Percentiles rank a stretch among this genome's conserved stretches.
phyloP scores from a whole-genome alignment of 1,139 yeast genomes.

The Kurtzmaniella natalensis region DNA sequence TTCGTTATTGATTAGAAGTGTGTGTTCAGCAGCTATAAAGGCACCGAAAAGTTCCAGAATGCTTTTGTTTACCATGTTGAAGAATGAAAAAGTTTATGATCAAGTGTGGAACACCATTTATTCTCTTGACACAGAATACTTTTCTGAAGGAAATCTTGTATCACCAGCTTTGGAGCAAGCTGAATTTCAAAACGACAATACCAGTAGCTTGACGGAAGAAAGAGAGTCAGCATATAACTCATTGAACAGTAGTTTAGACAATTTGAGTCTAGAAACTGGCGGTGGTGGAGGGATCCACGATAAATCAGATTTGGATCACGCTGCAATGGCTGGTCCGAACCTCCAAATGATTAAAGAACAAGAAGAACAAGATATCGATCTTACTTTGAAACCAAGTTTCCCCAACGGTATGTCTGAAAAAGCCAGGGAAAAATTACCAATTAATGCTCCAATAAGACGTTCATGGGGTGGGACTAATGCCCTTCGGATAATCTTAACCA shows the following conservation, averaged over 20 bases:
- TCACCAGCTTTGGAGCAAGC: constrained; percentile 8
- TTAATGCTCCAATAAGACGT: constrained; percentile 42
- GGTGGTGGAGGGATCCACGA: not conserved
- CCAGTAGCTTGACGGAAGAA: constrained; percentile 4
- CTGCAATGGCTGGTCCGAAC: too few relatives aligned
- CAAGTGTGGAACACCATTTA: constrained; percentile 28
- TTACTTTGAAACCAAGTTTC: constrained; percentile 34
- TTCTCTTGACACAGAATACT: constrained; percentile 25
- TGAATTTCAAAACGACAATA: constrained; percentile 10
- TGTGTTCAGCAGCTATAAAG: constrained; percentile 48
- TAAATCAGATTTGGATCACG: not conserved
- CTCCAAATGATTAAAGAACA: not conserved
- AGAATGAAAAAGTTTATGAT: constrained; percentile 40
- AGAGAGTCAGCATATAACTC: constrained; percentile 1
- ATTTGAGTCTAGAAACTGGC: not conserved
- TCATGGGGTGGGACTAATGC: constrained; percentile 64
- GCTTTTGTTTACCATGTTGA: constrained; percentile 48
- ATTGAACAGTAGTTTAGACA: not conserved
- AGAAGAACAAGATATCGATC: constrained; percentile 14
- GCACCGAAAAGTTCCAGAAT: constrained; percentile 50
- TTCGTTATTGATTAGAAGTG: constrained; percentile 52
- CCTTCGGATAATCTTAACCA: constrained; percentile 38
- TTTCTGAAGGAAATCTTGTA: constrained; percentile 19
- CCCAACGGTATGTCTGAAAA: constrained; percentile 63
- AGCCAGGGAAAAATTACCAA: constrained; percentile 56